phyloP scores from a whole-genome alignment of 805 yeast species.

The Schwanniomyces occidentalis region DNA sequence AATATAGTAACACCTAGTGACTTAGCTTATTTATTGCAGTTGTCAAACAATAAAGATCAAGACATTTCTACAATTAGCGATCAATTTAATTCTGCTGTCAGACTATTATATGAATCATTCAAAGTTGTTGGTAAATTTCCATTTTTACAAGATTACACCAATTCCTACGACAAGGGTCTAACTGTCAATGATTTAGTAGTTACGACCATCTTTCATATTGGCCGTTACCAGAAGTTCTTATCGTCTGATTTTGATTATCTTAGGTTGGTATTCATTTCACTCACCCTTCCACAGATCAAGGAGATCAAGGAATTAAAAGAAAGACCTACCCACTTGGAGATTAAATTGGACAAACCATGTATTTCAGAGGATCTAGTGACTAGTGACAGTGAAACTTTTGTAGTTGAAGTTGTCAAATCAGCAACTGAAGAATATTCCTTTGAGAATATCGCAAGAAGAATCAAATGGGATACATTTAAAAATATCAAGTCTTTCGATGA shows the following conservation, averaged over 20 bases:
- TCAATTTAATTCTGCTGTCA: constrained; percentile 8
- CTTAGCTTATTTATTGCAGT: constrained; percentile 19
- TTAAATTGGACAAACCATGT: constrained; percentile 3
- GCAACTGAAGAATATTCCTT: constrained; percentile 11
- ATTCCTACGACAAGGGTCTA: constrained; percentile 39
- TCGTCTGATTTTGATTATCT: constrained; percentile 37
- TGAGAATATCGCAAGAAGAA: constrained; percentile 11
- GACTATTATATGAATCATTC: constrained; percentile 41
- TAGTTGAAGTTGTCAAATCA: constrained; percentile 20
- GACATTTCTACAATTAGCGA: constrained; percentile 4
- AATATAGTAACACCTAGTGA: constrained; percentile 18
- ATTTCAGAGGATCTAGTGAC: constrained; percentile 1
- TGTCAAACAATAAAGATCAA: constrained; percentile 11
- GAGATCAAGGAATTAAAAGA: not conserved
- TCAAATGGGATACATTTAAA: constrained; percentile 34
- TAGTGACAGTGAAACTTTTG: constrained; percentile 3
- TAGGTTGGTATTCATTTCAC: constrained; percentile 49
- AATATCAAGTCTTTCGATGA: constrained; percentile 45
- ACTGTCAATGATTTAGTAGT: constrained; percentile 32
- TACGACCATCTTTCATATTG: constrained; percentile 38
- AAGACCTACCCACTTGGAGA: not conserved
- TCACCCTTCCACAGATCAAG: constrained; percentile 15
- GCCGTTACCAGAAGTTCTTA: constrained; percentile 39
- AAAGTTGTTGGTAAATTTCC: constrained; percentile 52
- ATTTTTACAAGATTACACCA: constrained; percentile 34